Evolutionary conservation across 371 early-diverging fungal species (phyloP), one percentile per base, ranked within the genome.

Genomic region (Parasitella parasitica): DNA sequence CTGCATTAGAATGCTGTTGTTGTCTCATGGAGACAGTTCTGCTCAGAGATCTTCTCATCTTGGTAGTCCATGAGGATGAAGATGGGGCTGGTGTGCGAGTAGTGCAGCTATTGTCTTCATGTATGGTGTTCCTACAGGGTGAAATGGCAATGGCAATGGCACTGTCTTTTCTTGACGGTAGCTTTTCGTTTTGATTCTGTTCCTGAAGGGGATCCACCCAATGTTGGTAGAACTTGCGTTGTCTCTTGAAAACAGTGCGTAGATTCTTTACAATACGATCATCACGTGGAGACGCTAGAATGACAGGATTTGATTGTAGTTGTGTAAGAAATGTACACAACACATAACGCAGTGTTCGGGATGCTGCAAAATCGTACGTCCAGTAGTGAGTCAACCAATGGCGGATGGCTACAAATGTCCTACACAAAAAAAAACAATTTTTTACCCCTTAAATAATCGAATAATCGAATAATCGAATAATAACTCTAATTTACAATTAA

Each of bases 331-430:
- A 82, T 12, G 77, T 82, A 12, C 71, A 72, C 12, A 79, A 69
- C 65, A 77, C 76, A 49, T 77, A 82, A 22, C 82, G 64, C 7
- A 82, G 60, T 16, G 78, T 76, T 26, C 73, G 69, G 32, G 78
- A 79, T n/a, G 62, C 22, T 27, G 63, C 61, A 38, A 82, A 82
- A 57, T 82, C 82, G 35, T 72, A 68, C 6, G 62, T 49, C 76
- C 77, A 82, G 46, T 77, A 79, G 60, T 77, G 76, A 13, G 72
- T 77, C 39, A 82, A 55, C 82, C 82, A 82, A 61, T 79, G 69
- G 26, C 82, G 76, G 49, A 82, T 67, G 9, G 76, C 82, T 18
- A 79, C 80, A 73, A 82, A 82, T 3, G 82, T 77, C 57, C 82
- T 81, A 54, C 1, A 3, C 9, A 39, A 55, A 49, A 26, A 28